Conservation (phyloP, 2,329 filamentous ascomycete genomes). For the Stachybotrys chartarum region DNA sequence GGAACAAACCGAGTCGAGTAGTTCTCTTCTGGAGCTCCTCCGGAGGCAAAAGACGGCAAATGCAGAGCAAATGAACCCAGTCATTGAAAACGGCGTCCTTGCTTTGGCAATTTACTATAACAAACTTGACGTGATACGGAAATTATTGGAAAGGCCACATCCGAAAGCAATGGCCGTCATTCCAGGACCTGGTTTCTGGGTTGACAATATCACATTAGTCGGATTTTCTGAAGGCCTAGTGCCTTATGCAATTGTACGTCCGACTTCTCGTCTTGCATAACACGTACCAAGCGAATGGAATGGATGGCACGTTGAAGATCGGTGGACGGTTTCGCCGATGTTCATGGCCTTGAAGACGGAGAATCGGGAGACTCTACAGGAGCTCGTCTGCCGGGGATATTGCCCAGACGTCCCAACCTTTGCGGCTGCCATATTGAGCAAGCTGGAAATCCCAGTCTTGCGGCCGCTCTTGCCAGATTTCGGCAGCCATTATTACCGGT, state of each 20-base stretch:
- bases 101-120: background rate
- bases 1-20: background rate
- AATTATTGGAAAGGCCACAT: background rate
- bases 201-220: background rate
- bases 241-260: background rate
- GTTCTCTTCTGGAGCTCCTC: background rate
- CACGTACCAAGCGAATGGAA: background rate
- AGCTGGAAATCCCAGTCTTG: background rate
- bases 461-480: background rate
- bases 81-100: background rate
- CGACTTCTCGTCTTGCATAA: background rate
- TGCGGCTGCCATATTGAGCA: background rate
- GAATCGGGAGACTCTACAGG: background rate
- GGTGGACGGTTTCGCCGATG: background rate
- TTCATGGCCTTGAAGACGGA: background rate
- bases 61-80: background rate
- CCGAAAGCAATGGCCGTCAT: background rate
- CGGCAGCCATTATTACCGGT: background rate
- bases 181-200: background rate
- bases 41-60: background rate
- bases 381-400: background rate
- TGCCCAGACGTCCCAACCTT: background rate
- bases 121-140: background rate
- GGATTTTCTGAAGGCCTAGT: background rate
- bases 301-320: background rate